Evolutionary conservation across 2,329 filamentous ascomycete species (phyloP).

Genomic region (Ustulina deusta): DNA sequence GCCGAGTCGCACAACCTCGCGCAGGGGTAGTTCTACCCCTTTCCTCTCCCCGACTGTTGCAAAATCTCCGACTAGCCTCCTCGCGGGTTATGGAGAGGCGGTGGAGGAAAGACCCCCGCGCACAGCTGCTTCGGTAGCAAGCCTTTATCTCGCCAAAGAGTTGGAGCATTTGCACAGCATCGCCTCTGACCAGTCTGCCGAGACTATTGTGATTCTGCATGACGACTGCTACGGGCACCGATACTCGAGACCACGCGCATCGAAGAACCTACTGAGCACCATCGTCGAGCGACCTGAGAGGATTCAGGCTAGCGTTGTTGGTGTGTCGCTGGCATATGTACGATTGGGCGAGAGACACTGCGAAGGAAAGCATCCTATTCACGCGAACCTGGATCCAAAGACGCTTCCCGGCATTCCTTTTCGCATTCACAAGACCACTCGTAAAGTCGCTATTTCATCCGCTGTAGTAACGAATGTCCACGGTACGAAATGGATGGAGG

Average conservation of each 20-base stretch:
- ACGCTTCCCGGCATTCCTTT: constrained; percentile 77
- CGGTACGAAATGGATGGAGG: constrained; percentile 92
- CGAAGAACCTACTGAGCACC: constrained; percentile 75
- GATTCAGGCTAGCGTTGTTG: constrained; percentile 84
- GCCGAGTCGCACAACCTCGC: constrained; percentile 56
- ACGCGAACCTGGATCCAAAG: constrained; percentile 69
- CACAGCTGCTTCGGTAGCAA: constrained; percentile 71
- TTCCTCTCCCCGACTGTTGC: constrained; percentile 57
- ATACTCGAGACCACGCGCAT: constrained; percentile 84
- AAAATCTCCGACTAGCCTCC: constrained; percentile 54
- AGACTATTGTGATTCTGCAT: constrained; percentile 87
- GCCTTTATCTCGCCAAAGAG: constrained; percentile 76
- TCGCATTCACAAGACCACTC: constrained; percentile 82
- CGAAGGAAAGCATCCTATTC: constrained; percentile 75
- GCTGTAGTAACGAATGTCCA: constrained; percentile 90
- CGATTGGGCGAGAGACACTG: constrained; percentile 85
- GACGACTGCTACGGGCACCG: constrained; percentile 96
- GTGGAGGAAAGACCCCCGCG: constrained; percentile 55
- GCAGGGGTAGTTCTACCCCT: constrained; percentile 62
- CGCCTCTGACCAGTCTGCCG: constrained; percentile 56
- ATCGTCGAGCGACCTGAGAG: constrained; percentile 96
- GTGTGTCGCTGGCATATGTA: constrained; percentile 88
- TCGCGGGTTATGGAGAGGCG: constrained; percentile 48
- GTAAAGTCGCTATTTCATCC: constrained; percentile 77
- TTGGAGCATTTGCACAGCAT: constrained; percentile 70